Conservation (phyloP, 306 rosid genomes). For the Heteromeles arbutifolia region DNA sequence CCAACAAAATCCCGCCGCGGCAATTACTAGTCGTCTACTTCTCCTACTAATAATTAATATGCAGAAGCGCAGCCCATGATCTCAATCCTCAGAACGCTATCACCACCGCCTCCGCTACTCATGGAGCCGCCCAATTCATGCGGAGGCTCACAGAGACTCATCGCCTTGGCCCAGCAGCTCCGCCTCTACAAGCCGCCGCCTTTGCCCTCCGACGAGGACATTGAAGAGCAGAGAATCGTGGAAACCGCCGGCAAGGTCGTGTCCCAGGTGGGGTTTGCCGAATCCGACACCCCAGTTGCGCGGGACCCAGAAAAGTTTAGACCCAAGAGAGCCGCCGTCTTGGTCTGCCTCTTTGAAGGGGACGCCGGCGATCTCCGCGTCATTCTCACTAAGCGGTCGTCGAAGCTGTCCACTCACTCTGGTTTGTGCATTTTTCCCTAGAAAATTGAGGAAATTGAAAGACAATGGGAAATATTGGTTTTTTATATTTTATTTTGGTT, state of each 20-base stretch:
- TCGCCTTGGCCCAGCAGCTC: conserved; percentile 67
- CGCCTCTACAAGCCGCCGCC: conserved; percentile 73
- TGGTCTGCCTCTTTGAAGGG: conserved; percentile 87
- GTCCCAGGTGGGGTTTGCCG: conserved; percentile 76
- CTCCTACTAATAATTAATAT: not conserved
- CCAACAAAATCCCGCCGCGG: not conserved
- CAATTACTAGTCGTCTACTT: not conserved
- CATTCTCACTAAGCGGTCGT: conserved; percentile 77
- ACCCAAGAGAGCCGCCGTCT: conserved; percentile 81
- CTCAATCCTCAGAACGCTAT: conserved; percentile 45
- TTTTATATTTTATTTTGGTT: not conserved
- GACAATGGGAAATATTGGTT: not conserved
- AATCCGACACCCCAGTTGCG: conserved; percentile 55
- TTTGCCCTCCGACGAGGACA: conserved; percentile 46
- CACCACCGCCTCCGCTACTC: conserved; percentile 21
- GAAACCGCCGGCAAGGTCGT: conserved; percentile 62
- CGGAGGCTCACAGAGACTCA: conserved; percentile 42
- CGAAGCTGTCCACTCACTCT: conserved; percentile 68
- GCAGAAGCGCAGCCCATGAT: conserved; percentile 31
- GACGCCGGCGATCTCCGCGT: conserved; percentile 81
- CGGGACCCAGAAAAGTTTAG: conserved; percentile 40
- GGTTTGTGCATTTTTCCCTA: conserved; percentile 38
- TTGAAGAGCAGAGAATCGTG: conserved; percentile 46
- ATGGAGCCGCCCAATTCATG: conserved; percentile 42
- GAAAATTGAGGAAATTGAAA: conserved; percentile 4